Evolutionary conservation across 1,284 basidiomycete species (phyloP).

Genomic region (Ustilago trichophora): DNA sequence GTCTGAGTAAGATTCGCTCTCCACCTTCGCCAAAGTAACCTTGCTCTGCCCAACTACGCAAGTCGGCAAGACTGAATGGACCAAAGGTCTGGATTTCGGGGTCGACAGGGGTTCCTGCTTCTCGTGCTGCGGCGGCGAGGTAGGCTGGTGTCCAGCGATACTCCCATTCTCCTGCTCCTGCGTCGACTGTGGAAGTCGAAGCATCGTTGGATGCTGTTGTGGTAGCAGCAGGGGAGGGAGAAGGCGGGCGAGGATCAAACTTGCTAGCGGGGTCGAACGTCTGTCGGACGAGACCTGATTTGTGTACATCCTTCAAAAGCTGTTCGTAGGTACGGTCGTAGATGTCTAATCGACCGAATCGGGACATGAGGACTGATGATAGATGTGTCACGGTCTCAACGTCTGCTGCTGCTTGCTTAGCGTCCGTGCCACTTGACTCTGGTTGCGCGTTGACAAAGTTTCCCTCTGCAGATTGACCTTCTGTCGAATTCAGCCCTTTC

Average conservation of each 20-base stretch:
- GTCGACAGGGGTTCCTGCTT: slow-evolving; percentile 23
- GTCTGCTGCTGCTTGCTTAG: slow-evolving; percentile 16
- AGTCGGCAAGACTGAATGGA: slow-evolving; percentile 47
- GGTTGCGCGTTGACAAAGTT: slow-evolving; percentile 71
- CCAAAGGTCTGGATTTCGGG: slow-evolving; percentile 58
- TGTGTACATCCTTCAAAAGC: slow-evolving; percentile 53
- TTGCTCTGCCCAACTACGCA: slow-evolving; percentile 51
- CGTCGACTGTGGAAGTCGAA: too few species aligned
- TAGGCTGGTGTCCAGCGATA: slow-evolving; percentile 63
- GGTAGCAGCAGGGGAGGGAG: not conserved
- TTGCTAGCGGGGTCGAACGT: slow-evolving; percentile 58
- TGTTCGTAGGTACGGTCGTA: slow-evolving; percentile 63
- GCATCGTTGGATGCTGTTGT: not conserved
- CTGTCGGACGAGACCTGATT: slow-evolving; percentile 53
- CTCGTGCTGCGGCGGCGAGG: slow-evolving; percentile 47
- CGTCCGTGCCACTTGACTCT: not conserved
- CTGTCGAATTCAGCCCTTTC: too few species aligned
- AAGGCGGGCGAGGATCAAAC: slow-evolving; percentile 9
- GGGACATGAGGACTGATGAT: slow-evolving; percentile 60
- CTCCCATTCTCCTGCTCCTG: slow-evolving; percentile 48
- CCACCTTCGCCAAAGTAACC: slow-evolving; percentile 61
- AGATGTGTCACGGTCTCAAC: slow-evolving; percentile 60
- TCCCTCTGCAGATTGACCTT: too few species aligned
- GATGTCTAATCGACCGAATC: slow-evolving; percentile 52
- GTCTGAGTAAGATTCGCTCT: slow-evolving; percentile 54